A percentile compares a stretch with the other conserved stretches of the same genome.
Evolutionary conservation across 306 rosid genomes (phyloP).

Genomic region (Oxytropis ochrocephala): DNA sequence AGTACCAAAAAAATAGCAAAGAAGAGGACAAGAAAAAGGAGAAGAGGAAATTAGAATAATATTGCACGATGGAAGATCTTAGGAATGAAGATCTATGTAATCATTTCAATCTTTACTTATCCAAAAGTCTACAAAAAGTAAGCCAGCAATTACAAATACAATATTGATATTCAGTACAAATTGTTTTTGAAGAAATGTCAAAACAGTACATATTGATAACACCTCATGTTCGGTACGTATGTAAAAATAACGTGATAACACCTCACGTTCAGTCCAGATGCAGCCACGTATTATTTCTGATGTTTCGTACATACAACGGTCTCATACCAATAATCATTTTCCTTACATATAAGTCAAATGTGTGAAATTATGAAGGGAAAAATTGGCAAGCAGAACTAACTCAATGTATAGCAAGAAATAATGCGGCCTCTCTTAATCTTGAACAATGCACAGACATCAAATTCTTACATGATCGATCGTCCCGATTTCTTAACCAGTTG

Average conservation of each 20-base stretch:
- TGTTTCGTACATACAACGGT: too few relatives aligned
- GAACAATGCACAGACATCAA: not conserved
- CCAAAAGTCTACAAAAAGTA: too few relatives aligned
- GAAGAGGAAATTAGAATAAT: not conserved
- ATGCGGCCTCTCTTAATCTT: not conserved
- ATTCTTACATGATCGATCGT: not conserved
- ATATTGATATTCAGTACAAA: too few relatives aligned
- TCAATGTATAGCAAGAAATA: not conserved
- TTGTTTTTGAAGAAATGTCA: too few relatives aligned
- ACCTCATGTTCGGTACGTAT: too few relatives aligned
- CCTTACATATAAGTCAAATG: too few relatives aligned
- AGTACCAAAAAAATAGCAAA: not conserved
- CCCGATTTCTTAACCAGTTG: not conserved
- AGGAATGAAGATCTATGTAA: conserved; percentile 84
- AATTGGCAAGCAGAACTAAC: not conserved
- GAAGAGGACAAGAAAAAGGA: not conserved
- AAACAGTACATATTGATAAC: too few relatives aligned
- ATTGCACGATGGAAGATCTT: conserved; percentile 19
- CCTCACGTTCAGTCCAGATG: not conserved
- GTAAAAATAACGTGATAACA: too few relatives aligned
- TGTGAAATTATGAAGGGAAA: too few relatives aligned
- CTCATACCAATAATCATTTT: too few relatives aligned
- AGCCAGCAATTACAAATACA: too few relatives aligned
- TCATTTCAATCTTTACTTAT: conserved; percentile 31
- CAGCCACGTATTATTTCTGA: too few relatives aligned